These are phyloP conservation scores for Phytophthora boehmeriae DNA, from an alignment of 352 stramenopile species.

Conservation along the genomic window DNA sequence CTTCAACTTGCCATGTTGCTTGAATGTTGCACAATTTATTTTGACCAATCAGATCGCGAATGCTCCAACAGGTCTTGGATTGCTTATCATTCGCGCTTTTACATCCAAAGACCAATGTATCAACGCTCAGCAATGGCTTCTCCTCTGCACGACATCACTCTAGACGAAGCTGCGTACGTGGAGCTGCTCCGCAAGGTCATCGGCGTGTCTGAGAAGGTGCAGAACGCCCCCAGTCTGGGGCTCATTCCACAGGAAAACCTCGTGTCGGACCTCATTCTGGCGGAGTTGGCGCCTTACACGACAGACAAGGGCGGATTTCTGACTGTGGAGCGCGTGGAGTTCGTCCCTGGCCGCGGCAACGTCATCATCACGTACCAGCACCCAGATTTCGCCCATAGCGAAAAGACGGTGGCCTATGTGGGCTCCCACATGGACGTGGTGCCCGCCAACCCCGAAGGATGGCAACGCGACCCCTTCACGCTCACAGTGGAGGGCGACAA, in stretches of 20 bases:
- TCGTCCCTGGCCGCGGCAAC: slow-evolving; percentile 83
- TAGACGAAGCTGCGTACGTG: slow-evolving; percentile 85
- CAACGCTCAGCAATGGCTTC: too few species aligned
- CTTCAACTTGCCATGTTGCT: slow-evolving; percentile 14
- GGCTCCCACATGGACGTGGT: slow-evolving; percentile 93
- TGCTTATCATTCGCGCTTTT: slow-evolving; percentile 19
- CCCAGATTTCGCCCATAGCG: slow-evolving; percentile 45
- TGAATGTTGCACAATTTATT: not conserved
- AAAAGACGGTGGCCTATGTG: slow-evolving; percentile 86
- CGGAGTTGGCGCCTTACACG: slow-evolving; percentile 76
- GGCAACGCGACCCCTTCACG: slow-evolving; percentile 88
- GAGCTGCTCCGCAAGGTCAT: slow-evolving; percentile 89
- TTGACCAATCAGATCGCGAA: slow-evolving; percentile 9
- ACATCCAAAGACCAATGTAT: slow-evolving; percentile 1
- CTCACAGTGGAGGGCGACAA: slow-evolving; percentile 89
- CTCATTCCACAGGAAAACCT: slow-evolving; percentile 87
- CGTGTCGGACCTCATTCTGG: slow-evolving; percentile 87
- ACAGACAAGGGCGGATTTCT: slow-evolving; percentile 78
- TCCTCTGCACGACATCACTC: slow-evolving; percentile 41
- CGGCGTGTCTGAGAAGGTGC: slow-evolving; percentile 73
- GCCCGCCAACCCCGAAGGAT: slow-evolving; percentile 88
- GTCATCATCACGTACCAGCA: slow-evolving; percentile 91
- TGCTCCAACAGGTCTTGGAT: too few species aligned
- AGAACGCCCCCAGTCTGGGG: slow-evolving; percentile 65
- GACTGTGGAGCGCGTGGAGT: slow-evolving; percentile 76